Base-by-base conservation (phyloP, 768 basidiomycete species). In the Tricholoma flavovirens region DNA sequence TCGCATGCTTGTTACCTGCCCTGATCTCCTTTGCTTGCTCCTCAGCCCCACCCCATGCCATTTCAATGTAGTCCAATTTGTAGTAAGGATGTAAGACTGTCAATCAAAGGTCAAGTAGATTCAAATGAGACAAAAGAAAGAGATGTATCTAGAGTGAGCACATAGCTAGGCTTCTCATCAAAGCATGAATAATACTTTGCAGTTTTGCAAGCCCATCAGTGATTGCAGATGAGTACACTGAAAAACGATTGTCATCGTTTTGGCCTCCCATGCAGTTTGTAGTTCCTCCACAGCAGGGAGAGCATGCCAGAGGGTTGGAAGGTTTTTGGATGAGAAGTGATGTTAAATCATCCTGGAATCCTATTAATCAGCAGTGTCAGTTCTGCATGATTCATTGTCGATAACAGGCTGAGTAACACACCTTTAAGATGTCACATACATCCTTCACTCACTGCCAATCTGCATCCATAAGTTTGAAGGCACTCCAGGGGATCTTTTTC, bases 31-130 rank as follows among this genome's bases (percentile, higher is more conserved):
- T 53, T 9, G 29, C 55, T 32, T 70, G 67, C 42, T 71, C 69
- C 3, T 62, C 40, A 0, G 58, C 49, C 1, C 69, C 61, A 11
- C 69, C 68, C 69, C 69, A 71, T 2, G 42, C 26, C 29, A 58
- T 22, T 50, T 65, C 26, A 10, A 67, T 66, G 50, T 68, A 71
- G 0, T 36, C 14, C 0, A 71, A 54, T 19, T 71, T 71, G 53
- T 62, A 71, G 48, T 68, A 72, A 0, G 65, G 71, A 35, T 72
- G 68, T 8, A 69, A 51, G 4, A 64, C 66, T 68, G 52, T 40
- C 8, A 5, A 11, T 10, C 24, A 3, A 59, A 38, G 64, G 64
- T 3, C 62, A 53, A 2, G 59, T 64, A 24, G 10, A 7, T n/a
- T n/a, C 21, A 24, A 32, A 3, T 19, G 22, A 33, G 29, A 19